phyloP scores from a whole-genome alignment of 768 basidiomycete species.

The Chalciporus sphaerocephalus region DNA sequence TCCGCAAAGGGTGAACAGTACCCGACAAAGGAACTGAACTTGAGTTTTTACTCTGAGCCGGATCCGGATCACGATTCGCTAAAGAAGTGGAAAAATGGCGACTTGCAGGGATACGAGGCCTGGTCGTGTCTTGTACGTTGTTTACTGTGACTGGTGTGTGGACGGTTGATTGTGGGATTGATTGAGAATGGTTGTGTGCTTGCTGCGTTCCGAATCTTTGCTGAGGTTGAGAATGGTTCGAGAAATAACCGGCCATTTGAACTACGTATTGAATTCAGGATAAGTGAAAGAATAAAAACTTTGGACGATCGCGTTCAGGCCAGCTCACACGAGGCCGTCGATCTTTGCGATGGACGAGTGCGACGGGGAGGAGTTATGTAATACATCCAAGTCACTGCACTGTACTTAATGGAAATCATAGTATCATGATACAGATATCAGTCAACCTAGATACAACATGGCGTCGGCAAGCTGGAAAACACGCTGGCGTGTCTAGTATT shows the following conservation, averaged over 20 bases:
- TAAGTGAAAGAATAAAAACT: constrained; percentile 28
- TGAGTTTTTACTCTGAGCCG: constrained; percentile 39
- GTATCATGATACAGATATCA: no score
- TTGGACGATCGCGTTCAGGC: not conserved
- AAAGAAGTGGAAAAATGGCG: constrained; percentile 73
- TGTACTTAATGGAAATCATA: no score
- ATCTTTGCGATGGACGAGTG: constrained; percentile 11
- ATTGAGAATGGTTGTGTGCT: constrained; percentile 22
- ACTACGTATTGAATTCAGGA: not conserved
- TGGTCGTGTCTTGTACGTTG: constrained; percentile 23
- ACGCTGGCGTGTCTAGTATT: no score
- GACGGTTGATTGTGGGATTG: constrained; percentile 1
- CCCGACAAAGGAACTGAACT: constrained; percentile 20
- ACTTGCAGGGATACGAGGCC: constrained; percentile 53
- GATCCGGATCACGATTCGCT: constrained; percentile 34
- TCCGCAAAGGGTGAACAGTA: constrained; percentile 70
- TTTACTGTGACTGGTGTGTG: not conserved
- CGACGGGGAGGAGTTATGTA: constrained; percentile 18
- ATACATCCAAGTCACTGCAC: constrained; percentile 11
- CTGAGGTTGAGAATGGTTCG: constrained; percentile 67
- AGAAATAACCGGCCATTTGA: constrained; percentile 71
- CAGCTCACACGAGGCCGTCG: not conserved
- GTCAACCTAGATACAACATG: no score
- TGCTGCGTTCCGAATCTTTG: constrained; percentile 64
- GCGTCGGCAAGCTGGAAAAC: no score